Percentiles rank a stretch among this genome's conserved stretches.
Evolutionary conservation across 2,329 filamentous ascomycete genomes (phyloP).

Genomic region (Chalara sp.): DNA sequence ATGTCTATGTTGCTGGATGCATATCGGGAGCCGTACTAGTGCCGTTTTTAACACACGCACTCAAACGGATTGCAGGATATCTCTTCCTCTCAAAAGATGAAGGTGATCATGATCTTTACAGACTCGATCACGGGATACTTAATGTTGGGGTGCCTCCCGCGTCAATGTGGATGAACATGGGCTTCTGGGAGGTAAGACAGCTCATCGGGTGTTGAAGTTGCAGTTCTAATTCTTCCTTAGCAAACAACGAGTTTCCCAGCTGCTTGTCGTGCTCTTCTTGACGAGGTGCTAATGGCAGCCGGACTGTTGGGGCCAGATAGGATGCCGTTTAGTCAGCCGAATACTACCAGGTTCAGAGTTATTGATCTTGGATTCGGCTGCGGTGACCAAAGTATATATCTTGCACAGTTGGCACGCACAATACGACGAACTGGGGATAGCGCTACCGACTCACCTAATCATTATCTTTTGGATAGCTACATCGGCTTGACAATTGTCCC

Average conservation of each 20-base stretch:
- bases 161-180: constrained; percentile 13
- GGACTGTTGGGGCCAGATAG: constrained; percentile 1
- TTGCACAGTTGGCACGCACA: not conserved
- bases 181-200: constrained; percentile 10
- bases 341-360: constrained; percentile 3
- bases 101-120: constrained; percentile 4
- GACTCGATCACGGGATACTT: constrained; percentile 11
- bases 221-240: constrained; percentile 1
- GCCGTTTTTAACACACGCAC: not conserved
- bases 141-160: constrained; percentile 5
- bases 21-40: not conserved
- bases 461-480: constrained; percentile 3
- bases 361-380: constrained; percentile 11
- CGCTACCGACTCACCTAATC: not conserved
- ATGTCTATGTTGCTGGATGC: not conserved
- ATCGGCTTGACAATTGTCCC: constrained; percentile 7
- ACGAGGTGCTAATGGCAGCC: constrained; percentile 8
- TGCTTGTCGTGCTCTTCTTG: constrained; percentile 8
- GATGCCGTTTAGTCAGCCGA: not conserved
- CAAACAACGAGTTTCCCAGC: constrained; percentile 7
- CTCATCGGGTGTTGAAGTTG: not conserved
- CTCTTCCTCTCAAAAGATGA: not conserved
- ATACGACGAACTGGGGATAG: not conserved
- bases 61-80: not conserved
- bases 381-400: constrained; percentile 10